Base-by-base conservation (phyloP, 805 yeast species). In the Saccharomycopsis babjevae region DNA sequence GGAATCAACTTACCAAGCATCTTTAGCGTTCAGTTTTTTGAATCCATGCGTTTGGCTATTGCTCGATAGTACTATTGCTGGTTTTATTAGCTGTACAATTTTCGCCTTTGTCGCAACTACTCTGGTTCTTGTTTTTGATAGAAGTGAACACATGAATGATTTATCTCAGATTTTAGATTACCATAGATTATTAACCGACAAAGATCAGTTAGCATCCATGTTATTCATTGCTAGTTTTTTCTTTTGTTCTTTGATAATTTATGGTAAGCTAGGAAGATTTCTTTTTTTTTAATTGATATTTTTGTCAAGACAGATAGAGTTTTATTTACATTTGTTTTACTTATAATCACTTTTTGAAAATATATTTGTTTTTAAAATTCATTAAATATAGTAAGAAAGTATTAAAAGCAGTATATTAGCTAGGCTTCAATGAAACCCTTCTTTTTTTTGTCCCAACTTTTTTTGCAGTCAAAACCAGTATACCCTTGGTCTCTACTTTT, bases 241-340 rank as follows among this genome's bases (percentile, higher is more conserved):
- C 69, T 86, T 85, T 72, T 77, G 85, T 66, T 86, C 88, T 0
- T 74, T 82, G 56, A 76, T 86, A 46, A 77, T 86, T 30, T 84
- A 86, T 71, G 90, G 92, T 20, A 85, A 85, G 69, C 68, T 86
- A 59, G 89, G 89, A 16, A 80, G 88, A 69, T 80, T 76, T 61
- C 70, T 83, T 54, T 80, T 74, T 63, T 46, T 22, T 46, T 46
- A 46, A n/a, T 15, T 63, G 67, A 54, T 16, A 20, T 28, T 32
- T 11, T 54, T 11, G 5, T 25, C 15, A 43, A 43, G 18, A 34
- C 11, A 22, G 5, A 39, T 40, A 11, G 38, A 34, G 15, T 43
- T 43, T 43, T 43, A 34, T 34, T 34, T 7, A 34, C 38, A 43
- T 20, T 25, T 46, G 28, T 46, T 22, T 22, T 22, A 46, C 16